phyloP scores from a whole-genome alignment of 352 stramenopile species.

The Phytophthora ohioensis region DNA sequence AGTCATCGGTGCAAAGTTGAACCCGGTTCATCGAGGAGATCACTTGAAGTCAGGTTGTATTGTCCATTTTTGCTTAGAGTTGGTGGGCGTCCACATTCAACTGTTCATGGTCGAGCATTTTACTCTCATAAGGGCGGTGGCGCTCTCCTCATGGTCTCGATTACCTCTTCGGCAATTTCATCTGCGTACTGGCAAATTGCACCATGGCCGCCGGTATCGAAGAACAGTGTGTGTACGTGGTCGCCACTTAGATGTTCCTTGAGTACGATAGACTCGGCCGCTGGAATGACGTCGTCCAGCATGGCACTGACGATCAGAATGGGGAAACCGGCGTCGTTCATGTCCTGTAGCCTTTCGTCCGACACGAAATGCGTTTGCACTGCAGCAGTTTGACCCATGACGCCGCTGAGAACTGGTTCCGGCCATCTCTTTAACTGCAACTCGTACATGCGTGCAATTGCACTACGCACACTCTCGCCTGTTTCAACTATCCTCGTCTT shows the following conservation, averaged over 20 bases:
- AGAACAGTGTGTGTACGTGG: slow-evolving; percentile 57
- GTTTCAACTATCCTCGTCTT: slow-evolving; percentile 47
- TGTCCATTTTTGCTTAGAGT: slow-evolving; percentile 42
- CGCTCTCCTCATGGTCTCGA: slow-evolving; percentile 42
- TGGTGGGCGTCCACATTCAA: slow-evolving; percentile 2
- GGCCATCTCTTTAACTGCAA: slow-evolving; percentile 36
- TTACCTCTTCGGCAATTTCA: slow-evolving; percentile 42
- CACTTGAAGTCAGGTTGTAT: slow-evolving; percentile 21
- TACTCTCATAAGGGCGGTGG: slow-evolving; percentile 25
- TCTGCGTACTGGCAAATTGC: slow-evolving; percentile 60
- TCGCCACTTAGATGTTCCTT: slow-evolving; percentile 45
- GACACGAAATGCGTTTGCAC: slow-evolving; percentile 60
- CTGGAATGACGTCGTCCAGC: slow-evolving; percentile 58
- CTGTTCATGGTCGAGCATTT: slow-evolving; percentile 13
- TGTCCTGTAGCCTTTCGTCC: slow-evolving; percentile 51
- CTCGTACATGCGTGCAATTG: slow-evolving; percentile 40
- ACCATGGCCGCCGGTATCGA: slow-evolving; percentile 54
- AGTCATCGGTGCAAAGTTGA: too few species aligned
- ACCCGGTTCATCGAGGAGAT: too few species aligned
- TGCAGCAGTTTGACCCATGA: slow-evolving; percentile 47
- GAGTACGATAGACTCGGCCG: slow-evolving; percentile 47
- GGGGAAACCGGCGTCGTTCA: slow-evolving; percentile 52
- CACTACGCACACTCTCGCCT: slow-evolving; percentile 37
- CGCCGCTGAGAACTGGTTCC: slow-evolving; percentile 31
- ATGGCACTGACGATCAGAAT: slow-evolving; percentile 61